Evolutionary conservation across 345 rosid species (phyloP).

Genomic region (Citropsis articulata): DNA sequence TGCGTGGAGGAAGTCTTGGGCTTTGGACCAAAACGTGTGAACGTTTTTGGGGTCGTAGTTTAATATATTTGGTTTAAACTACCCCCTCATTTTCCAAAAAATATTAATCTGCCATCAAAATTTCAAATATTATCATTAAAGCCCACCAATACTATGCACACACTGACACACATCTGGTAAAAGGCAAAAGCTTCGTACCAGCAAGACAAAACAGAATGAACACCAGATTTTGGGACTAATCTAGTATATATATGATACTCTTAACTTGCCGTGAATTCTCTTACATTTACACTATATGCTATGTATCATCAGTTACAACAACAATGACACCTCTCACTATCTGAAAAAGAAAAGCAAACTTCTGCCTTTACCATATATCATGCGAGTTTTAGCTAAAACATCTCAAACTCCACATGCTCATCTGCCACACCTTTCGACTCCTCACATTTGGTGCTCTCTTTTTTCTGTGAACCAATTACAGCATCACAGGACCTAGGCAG

Average conservation of each 20-base stretch:
- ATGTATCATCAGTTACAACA: conserved; percentile 17
- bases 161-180: background rate
- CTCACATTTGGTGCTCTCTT: conserved; percentile 26
- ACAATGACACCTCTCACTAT: background rate
- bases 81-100: background rate
- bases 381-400: conserved; percentile 37
- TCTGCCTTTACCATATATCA: background rate
- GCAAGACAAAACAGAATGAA: background rate
- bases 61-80: background rate
- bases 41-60: background rate
- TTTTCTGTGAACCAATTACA: conserved; percentile 27
- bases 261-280: conserved; percentile 15
- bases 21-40: background rate
- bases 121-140: background rate
- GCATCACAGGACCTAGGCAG: conserved; percentile 37
- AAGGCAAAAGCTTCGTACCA: background rate
- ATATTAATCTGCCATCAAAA: background rate
- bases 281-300: conserved; percentile 31
- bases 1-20: no score
- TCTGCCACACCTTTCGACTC: conserved; percentile 31
- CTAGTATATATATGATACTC: conserved; percentile 7
- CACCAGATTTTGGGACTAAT: background rate
- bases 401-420: conserved; percentile 49
- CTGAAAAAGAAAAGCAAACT: conserved; percentile 13
- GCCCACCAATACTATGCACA: background rate